Conservation (phyloP, 305 asterid species). For the Plantago coronopus region DNA sequence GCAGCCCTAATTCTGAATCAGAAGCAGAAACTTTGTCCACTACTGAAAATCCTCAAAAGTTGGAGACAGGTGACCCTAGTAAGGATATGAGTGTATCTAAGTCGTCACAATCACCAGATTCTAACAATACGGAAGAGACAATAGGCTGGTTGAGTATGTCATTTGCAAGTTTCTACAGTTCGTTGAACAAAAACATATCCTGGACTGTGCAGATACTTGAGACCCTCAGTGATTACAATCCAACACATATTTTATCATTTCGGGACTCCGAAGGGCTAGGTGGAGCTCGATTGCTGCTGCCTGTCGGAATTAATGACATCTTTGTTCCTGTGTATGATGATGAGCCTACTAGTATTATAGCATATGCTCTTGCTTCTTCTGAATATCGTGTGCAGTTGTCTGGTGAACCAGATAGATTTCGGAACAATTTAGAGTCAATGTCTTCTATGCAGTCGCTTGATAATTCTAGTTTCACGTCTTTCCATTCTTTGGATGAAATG, state of each 20-base stretch:
- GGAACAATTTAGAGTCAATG: constrained; percentile 40
- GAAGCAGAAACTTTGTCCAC: constrained; percentile 39
- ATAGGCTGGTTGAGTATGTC: constrained; percentile 72
- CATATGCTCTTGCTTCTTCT: constrained; percentile 65
- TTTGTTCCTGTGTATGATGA: constrained; percentile 86
- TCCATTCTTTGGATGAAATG: constrained; percentile 55
- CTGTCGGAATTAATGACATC: constrained; percentile 64
- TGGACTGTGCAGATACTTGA: constrained; percentile 62
- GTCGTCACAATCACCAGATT: constrained; percentile 39
- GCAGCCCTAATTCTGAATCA: constrained; percentile 36
- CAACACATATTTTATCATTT: constrained; percentile 68
- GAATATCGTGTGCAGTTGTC: constrained; percentile 56
- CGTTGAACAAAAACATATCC: constrained; percentile 53
- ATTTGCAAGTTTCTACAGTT: constrained; percentile 61
- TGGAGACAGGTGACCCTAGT: constrained; percentile 44
- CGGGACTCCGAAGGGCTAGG: constrained; percentile 60
- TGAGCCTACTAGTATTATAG: constrained; percentile 89
- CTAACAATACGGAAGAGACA: constrained; percentile 50
- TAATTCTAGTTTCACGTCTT: constrained; percentile 39
- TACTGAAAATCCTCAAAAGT: constrained; percentile 38
- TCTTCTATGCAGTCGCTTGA: constrained; percentile 47
- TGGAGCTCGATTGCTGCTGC: constrained; percentile 70
- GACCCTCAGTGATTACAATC: constrained; percentile 50
- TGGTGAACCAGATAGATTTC: constrained; percentile 53
- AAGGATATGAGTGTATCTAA: constrained; percentile 38